A percentile compares a stretch with the other conserved stretches of the same genome.
phyloP scores from a whole-genome alignment of 768 basidiomycete species.

The Russula dissimulans region DNA sequence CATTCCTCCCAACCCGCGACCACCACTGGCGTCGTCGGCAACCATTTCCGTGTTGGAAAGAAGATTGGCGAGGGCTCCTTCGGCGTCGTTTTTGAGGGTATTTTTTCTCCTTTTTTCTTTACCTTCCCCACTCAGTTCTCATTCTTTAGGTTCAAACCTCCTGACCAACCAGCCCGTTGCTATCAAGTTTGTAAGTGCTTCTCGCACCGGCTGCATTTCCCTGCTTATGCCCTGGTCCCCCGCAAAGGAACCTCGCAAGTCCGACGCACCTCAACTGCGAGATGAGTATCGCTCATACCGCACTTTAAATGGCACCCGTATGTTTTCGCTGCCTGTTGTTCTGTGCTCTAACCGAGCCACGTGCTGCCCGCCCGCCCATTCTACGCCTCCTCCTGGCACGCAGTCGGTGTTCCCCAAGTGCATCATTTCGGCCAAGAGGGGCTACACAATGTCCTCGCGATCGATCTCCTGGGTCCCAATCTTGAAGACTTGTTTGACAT shows the following conservation, averaged over 20 bases:
- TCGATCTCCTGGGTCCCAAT: conserved; percentile 95
- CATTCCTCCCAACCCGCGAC: conserved; percentile 49
- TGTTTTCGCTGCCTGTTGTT: conserved; percentile 26
- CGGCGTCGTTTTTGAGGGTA: conserved; percentile 95
- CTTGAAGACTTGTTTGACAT: conserved; percentile 98
- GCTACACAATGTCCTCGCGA: conserved; percentile 89
- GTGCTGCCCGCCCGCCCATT: background rate
- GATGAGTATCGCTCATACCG: conserved; percentile 98
- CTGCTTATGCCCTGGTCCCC: conserved; percentile 10
- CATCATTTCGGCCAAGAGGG: conserved; percentile 99
- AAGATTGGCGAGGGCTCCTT: conserved; percentile 99
- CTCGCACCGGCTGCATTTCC: background rate
- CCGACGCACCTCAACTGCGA: conserved; percentile 93
- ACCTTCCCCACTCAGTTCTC: background rate
- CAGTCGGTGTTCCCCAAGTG: conserved; percentile 95
- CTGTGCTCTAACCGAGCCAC: background rate
- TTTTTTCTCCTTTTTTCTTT: conserved; percentile 20
- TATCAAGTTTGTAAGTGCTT: conserved; percentile 82
- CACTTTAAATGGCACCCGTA: conserved; percentile 84
- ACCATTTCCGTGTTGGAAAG: conserved; percentile 85
- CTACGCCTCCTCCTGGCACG: background rate
- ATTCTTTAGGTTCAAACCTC: conserved; percentile 67
- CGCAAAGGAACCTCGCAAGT: conserved; percentile 85
- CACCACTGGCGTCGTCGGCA: conserved; percentile 68
- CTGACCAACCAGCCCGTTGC: conserved; percentile 83